Conservation (phyloP, 352 stramenopile genomes). For the Phytophthora sojae region DNA sequence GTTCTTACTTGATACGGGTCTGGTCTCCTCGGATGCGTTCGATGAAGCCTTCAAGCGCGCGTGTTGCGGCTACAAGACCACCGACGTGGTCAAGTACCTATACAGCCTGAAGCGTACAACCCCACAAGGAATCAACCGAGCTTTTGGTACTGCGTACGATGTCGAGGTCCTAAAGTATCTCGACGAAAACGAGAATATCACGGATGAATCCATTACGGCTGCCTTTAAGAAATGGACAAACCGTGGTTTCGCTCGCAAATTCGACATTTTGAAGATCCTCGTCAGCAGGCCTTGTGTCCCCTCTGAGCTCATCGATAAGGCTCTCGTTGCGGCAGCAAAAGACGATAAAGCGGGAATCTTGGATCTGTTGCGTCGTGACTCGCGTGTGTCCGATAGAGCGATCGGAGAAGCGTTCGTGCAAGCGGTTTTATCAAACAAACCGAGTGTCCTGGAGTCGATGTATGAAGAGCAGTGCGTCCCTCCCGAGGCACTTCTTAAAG, state of each 20-base stretch:
- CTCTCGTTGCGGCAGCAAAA: neutral
- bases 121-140: neutral
- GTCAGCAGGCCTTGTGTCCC: neutral
- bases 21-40: neutral
- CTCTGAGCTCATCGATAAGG: neutral
- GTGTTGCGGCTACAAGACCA: neutral
- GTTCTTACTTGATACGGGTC: neutral
- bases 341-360: neutral
- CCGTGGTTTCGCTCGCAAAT: neutral
- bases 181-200: conserved; percentile 3
- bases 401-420: conserved; percentile 7
- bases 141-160: neutral
- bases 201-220: neutral
- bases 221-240: neutral
- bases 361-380: neutral
- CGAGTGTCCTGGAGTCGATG: neutral
- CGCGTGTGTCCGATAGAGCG: neutral
- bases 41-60: neutral
- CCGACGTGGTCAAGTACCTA: neutral
- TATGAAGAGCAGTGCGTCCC: neutral
- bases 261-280: neutral
- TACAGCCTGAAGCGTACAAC: conserved; percentile 4
- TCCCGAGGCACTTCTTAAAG: neutral
- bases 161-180: neutral
- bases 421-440: neutral